A percentile compares a stretch with the other conserved stretches of the same genome.
Evolutionary conservation across 2,329 filamentous ascomycete species (phyloP).

Genomic region (Ophioceras dolichostomum): DNA sequence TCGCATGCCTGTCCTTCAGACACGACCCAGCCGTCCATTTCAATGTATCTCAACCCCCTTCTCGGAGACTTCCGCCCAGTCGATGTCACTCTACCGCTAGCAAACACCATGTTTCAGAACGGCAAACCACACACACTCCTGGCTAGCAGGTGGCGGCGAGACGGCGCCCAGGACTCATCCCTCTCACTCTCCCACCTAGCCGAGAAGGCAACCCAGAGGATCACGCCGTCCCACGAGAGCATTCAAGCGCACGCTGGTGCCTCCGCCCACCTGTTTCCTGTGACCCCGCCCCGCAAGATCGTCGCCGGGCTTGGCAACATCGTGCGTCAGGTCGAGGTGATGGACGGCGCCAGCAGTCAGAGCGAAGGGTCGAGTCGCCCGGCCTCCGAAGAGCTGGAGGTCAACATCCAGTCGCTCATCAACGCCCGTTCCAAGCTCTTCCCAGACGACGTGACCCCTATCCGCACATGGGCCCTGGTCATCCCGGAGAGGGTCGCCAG

Average conservation of each 20-base stretch:
- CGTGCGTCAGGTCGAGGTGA: constrained; percentile 46
- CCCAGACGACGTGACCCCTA: constrained; percentile 5
- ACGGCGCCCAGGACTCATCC: neutral
- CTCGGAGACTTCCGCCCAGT: constrained; percentile 10
- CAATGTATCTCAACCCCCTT: constrained; percentile 22
- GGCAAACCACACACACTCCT: constrained; percentile 48
- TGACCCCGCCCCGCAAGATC: constrained; percentile 52
- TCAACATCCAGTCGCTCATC: constrained; percentile 46
- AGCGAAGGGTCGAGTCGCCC: constrained; percentile 29
- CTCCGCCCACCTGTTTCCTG: constrained; percentile 39
- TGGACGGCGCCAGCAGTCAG: too few species aligned
- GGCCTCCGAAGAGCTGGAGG: constrained; percentile 62
- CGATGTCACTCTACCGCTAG: constrained; percentile 48
- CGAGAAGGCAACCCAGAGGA: constrained; percentile 25
- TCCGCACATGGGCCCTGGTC: constrained; percentile 51
- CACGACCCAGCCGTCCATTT: constrained; percentile 23
- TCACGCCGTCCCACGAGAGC: constrained; percentile 7
- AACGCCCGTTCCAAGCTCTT: constrained; percentile 19
- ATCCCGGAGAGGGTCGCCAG: constrained; percentile 25
- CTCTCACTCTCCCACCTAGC: constrained; percentile 11
- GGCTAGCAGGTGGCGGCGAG: constrained; percentile 24
- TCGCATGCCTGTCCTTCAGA: neutral
- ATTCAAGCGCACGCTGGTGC: constrained; percentile 3
- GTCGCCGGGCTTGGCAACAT: constrained; percentile 67
- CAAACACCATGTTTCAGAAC: constrained; percentile 69